These are phyloP conservation scores for Talaromyces atroroseus DNA, from an alignment of 2,329 filamentous ascomycete genomes.

Conservation along the genomic window DNA sequence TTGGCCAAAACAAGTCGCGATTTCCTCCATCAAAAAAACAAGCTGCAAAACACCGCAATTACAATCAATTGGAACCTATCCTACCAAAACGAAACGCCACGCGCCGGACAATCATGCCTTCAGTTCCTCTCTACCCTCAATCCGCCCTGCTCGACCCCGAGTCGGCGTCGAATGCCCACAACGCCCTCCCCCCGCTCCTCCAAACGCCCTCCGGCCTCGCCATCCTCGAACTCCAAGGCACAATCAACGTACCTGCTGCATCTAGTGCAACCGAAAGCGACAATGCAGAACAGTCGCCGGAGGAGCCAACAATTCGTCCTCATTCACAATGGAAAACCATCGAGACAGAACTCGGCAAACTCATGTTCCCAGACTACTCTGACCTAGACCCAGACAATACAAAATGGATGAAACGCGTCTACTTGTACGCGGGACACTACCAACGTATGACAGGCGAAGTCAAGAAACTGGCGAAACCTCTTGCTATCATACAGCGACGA, in stretches of 20 bases:
- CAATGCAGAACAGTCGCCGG: not conserved
- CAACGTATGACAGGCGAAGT: constrained; percentile 86
- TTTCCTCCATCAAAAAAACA: not conserved
- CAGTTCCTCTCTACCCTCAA: constrained; percentile 34
- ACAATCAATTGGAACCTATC: not conserved
- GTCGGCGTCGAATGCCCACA: constrained; percentile 1
- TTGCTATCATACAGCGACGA: constrained; percentile 69
- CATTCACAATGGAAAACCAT: constrained; percentile 19
- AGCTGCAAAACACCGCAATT: not conserved
- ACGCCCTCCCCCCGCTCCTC: constrained; percentile 68
- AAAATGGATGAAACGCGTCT: constrained; percentile 84
- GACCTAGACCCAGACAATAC: constrained; percentile 43
- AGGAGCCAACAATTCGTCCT: constrained; percentile 18
- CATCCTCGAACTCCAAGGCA: constrained; percentile 87
- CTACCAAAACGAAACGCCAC: not conserved
- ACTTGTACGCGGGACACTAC: constrained; percentile 81
- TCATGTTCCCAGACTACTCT: constrained; percentile 73
- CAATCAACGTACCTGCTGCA: constrained; percentile 63
- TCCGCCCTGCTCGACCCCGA: constrained; percentile 10
- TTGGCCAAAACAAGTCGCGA: constrained; percentile 4
- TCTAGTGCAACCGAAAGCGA: constrained; percentile 10
- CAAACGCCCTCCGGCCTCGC: constrained; percentile 86
- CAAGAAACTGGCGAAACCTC: constrained; percentile 72
- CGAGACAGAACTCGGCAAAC: constrained; percentile 60
- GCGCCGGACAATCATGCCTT: constrained; percentile 30